A percentile compares a stretch with the other conserved stretches of the same genome.
These are phyloP conservation scores for Leptomonas pyrrhocoris DNA, from an alignment of 208 protist species.

Conservation along the genomic window DNA sequence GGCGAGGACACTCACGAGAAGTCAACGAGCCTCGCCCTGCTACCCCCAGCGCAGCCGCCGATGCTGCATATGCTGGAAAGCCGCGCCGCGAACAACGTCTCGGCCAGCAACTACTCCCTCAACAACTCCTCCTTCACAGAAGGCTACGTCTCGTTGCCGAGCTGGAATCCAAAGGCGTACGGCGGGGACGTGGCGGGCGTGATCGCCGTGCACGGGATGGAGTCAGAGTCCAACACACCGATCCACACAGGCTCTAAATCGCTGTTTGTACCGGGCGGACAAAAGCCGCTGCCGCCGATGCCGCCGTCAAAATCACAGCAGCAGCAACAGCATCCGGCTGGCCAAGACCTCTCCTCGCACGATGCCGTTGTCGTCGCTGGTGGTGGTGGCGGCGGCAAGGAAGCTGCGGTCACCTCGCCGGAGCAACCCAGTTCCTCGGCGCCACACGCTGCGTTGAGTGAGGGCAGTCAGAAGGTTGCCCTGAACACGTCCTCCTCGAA, in stretches of 20 bases:
- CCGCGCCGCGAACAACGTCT: neutral
- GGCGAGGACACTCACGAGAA: neutral
- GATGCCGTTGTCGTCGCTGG: neutral
- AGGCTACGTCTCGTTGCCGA: constrained; percentile 23
- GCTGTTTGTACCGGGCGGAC: neutral
- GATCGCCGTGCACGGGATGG: constrained; percentile 21
- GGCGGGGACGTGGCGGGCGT: constrained; percentile 26
- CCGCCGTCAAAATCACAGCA: neutral
- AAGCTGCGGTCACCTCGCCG: neutral
- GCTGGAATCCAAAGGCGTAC: constrained; percentile 35
- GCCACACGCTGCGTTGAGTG: constrained; percentile 6
- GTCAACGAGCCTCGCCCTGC: neutral
- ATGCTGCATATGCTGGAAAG: constrained; percentile 12
- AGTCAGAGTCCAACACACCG: constrained; percentile 15
- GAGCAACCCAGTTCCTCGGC: neutral
- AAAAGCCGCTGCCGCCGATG: neutral
- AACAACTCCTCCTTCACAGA: constrained; percentile 6
- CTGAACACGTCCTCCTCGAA: neutral
- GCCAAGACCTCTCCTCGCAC: neutral
- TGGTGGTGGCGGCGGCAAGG: neutral
- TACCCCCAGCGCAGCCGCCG: neutral
- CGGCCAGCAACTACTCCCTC: neutral
- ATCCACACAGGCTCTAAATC: neutral
- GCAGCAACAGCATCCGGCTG: neutral
- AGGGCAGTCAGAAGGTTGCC: neutral